Conservation (phyloP, 805 yeast genomes). For the Dipodascopsis tothii region DNA sequence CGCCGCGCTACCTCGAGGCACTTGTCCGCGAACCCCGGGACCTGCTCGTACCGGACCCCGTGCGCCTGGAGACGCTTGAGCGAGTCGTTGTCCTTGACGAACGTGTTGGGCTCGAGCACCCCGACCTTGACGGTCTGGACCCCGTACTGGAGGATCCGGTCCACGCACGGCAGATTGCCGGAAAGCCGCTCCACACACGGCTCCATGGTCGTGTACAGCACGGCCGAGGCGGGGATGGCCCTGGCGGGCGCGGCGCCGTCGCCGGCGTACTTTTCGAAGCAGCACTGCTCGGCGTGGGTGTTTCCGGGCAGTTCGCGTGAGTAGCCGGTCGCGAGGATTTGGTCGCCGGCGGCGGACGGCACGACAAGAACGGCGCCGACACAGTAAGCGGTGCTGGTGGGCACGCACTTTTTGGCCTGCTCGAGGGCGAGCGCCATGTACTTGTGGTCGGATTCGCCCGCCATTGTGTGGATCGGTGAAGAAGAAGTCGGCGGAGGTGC, state of each 20-base stretch:
- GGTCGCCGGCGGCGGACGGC: slow-evolving; percentile 44
- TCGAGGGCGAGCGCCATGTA: slow-evolving; percentile 71
- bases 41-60: slow-evolving; percentile 64
- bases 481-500: no score
- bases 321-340: slow-evolving; percentile 70
- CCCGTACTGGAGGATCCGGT: slow-evolving; percentile 55
- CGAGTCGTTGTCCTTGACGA: slow-evolving; percentile 73
- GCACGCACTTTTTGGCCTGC: slow-evolving; percentile 73
- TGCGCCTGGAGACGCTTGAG: slow-evolving; percentile 43
- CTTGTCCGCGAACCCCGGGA: slow-evolving; percentile 74
- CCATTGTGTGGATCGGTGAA: no score
- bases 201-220: slow-evolving; percentile 92
- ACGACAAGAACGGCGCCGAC: slow-evolving; percentile 76
- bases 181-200: slow-evolving; percentile 86
- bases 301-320: slow-evolving; percentile 90
- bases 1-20: slow-evolving; percentile 54
- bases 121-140: slow-evolving; percentile 83
- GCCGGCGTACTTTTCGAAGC: slow-evolving; percentile 59
- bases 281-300: slow-evolving; percentile 97
- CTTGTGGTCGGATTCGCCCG: no score
- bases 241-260: not conserved
- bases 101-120: slow-evolving; percentile 80
- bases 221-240: slow-evolving; percentile 72
- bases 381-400: slow-evolving; percentile 77
- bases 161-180: slow-evolving; percentile 83